A percentile compares a stretch with the other conserved stretches of the same genome.
These are phyloP conservation scores for Ilyonectria mors-panacis DNA, from an alignment of 2,329 filamentous ascomycete genomes.

Conservation along the genomic window DNA sequence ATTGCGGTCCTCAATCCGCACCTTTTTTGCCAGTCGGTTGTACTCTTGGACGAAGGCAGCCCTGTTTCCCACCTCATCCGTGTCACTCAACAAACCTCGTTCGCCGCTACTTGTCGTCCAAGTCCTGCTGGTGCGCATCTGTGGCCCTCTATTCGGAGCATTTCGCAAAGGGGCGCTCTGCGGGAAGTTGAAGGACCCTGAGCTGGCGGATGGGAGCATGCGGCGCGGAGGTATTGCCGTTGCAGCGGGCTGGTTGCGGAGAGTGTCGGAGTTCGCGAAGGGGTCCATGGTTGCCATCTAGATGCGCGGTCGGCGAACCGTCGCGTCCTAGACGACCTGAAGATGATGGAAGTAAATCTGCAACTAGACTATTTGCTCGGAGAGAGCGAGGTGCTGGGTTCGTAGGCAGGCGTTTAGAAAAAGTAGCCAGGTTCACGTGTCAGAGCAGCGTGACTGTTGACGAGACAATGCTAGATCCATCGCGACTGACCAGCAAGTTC, in stretches of 20 bases:
- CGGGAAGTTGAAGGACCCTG: constrained; percentile 44
- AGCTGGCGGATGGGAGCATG: constrained; percentile 46
- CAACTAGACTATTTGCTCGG: constrained; percentile 13
- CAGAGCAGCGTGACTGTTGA: constrained; percentile 32
- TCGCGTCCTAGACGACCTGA: not conserved
- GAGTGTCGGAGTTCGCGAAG: constrained; percentile 22
- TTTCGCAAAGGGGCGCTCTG: constrained; percentile 47
- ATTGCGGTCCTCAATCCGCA: constrained; percentile 42
- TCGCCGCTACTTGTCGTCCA: constrained; percentile 72
- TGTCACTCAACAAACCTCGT: constrained; percentile 61
- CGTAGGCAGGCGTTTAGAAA: constrained; percentile 22
- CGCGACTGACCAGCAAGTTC: constrained; percentile 31
- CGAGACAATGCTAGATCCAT: constrained; percentile 41
- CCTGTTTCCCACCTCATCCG: constrained; percentile 65
- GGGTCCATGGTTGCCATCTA: constrained; percentile 38
- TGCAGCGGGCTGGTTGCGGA: constrained; percentile 36
- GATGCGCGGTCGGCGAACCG: not conserved
- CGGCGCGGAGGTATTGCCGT: constrained; percentile 31
- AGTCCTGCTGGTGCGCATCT: constrained; percentile 64
- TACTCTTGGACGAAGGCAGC: constrained; percentile 69
- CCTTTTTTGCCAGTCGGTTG: constrained; percentile 73
- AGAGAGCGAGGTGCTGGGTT: constrained; percentile 1
- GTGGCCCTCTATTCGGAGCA: constrained; percentile 37
- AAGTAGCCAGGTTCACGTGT: constrained; percentile 38
- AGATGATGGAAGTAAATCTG: constrained; percentile 28